Evolutionary conservation across 805 yeast species (phyloP).

Genomic region (Saccharomycopsis lassenensis): DNA sequence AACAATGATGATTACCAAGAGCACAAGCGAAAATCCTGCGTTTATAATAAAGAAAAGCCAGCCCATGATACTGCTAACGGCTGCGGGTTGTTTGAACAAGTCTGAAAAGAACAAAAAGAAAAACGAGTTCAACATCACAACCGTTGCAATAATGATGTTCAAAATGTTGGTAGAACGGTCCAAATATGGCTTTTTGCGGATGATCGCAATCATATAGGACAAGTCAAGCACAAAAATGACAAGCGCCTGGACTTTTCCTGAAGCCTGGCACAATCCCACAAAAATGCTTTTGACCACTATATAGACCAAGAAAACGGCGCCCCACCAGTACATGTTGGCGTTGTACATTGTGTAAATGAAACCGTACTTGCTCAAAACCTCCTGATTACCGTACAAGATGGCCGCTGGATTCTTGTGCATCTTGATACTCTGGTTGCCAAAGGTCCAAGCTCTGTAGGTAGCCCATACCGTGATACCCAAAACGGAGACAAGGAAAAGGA

Average conservation of each 20-base stretch:
- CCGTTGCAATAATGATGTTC: constrained; percentile 61
- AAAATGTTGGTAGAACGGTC: constrained; percentile 74
- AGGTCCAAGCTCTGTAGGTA: constrained; percentile 47
- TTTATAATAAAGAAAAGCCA: constrained; percentile 81
- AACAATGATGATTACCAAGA: constrained; percentile 59
- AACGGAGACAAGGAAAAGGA: constrained; percentile 53
- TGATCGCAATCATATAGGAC: constrained; percentile 52
- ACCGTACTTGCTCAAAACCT: constrained; percentile 68
- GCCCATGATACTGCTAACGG: constrained; percentile 80
- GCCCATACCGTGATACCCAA: constrained; percentile 54
- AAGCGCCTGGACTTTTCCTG: constrained; percentile 75
- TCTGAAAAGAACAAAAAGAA: constrained; percentile 79
- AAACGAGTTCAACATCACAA: constrained; percentile 69
- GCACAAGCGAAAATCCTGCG: constrained; percentile 74
- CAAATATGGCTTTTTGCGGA: constrained; percentile 62
- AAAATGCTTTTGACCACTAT: constrained; percentile 58
- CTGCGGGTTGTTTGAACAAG: constrained; percentile 68
- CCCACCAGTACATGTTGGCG: constrained; percentile 78
- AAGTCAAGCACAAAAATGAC: constrained; percentile 69
- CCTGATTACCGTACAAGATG: constrained; percentile 66
- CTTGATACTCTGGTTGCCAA: constrained; percentile 51
- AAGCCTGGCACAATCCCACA: constrained; percentile 66
- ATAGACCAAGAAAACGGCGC: constrained; percentile 50
- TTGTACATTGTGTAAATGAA: constrained; percentile 83
- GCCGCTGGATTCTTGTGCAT: constrained; percentile 78